Conservation (phyloP, 208 protist genomes). For the Acanthamoeba royreba region DNA sequence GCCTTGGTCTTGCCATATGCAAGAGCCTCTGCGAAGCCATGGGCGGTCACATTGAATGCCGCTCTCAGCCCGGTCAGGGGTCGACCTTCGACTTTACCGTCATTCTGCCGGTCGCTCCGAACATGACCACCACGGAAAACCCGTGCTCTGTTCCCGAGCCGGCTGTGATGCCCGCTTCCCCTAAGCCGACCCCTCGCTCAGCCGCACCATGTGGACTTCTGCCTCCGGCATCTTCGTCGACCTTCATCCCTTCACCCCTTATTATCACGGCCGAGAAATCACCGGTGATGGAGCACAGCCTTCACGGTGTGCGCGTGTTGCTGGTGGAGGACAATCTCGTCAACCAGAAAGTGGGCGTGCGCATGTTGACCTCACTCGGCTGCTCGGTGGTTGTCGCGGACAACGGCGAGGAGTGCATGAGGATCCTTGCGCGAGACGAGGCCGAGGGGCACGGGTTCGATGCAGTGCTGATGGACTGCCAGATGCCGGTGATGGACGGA, state of each 20-base stretch:
- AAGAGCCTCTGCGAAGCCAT: conserved; percentile 39
- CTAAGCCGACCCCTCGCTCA: neutral
- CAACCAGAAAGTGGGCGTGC: conserved; percentile 23
- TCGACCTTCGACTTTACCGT: conserved; percentile 17
- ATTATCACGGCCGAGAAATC: neutral
- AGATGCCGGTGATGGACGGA: conserved; percentile 32
- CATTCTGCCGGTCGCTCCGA: neutral
- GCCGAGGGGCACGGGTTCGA: neutral
- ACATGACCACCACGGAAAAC: neutral
- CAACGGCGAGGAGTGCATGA: conserved; percentile 30
- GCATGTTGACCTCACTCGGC: neutral
- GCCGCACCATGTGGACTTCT: neutral
- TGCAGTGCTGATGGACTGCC: conserved; percentile 18
- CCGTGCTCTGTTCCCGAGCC: neutral
- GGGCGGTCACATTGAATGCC: neutral
- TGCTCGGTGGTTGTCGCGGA: neutral
- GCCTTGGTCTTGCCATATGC: conserved; percentile 31
- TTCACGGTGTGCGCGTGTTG: neutral
- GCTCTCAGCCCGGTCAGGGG: neutral
- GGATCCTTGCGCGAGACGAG: neutral
- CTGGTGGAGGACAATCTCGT: conserved; percentile 40
- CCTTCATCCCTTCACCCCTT: neutral
- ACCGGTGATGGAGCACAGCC: neutral
- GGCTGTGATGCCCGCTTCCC: neutral
- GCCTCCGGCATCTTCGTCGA: neutral